Conservation (phyloP, 805 yeast species). For the Kluyveromyces starmeri region DNA sequence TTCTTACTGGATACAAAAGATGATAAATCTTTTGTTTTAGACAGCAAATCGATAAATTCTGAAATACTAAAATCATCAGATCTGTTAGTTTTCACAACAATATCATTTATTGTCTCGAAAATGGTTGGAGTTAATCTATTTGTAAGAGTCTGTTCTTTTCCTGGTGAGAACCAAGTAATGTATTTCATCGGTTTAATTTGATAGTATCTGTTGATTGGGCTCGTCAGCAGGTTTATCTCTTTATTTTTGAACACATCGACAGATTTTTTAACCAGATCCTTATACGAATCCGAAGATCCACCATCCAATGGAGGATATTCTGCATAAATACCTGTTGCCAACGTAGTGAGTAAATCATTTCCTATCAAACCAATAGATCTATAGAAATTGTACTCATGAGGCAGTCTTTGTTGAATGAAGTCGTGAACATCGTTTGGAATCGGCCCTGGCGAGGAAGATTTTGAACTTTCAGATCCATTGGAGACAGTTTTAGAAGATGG, state of each 20-base stretch:
- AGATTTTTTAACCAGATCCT: slow-evolving; percentile 40
- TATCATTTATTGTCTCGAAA: slow-evolving; percentile 33
- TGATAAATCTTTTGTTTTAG: slow-evolving; percentile 27
- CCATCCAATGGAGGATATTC: slow-evolving; percentile 64
- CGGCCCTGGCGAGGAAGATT: slow-evolving; percentile 9
- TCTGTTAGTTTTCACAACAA: slow-evolving; percentile 22
- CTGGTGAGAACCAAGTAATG: slow-evolving; percentile 45
- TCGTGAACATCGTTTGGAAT: slow-evolving; percentile 77
- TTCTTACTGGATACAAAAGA: slow-evolving; percentile 25
- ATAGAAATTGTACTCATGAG: slow-evolving; percentile 78
- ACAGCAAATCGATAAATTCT: slow-evolving; percentile 19
- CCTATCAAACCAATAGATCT: slow-evolving; percentile 63
- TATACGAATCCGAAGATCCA: slow-evolving; percentile 49
- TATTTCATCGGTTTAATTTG: slow-evolving; percentile 61
- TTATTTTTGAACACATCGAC: slow-evolving; percentile 44
- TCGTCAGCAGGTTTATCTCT: slow-evolving; percentile 59
- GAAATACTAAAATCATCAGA: slow-evolving; percentile 22
- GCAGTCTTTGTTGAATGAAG: slow-evolving; percentile 72
- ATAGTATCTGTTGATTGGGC: slow-evolving; percentile 71
- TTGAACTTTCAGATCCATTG: slow-evolving; percentile 3
- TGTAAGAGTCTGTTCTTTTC: slow-evolving; percentile 33
- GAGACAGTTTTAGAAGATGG: slow-evolving; percentile 5
- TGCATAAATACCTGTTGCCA: slow-evolving; percentile 52
- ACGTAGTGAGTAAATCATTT: slow-evolving; percentile 52
- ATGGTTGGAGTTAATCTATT: slow-evolving; percentile 49